Evolutionary conservation across 331 rosid species (phyloP).

Genomic region (Telfairia occidentalis): DNA sequence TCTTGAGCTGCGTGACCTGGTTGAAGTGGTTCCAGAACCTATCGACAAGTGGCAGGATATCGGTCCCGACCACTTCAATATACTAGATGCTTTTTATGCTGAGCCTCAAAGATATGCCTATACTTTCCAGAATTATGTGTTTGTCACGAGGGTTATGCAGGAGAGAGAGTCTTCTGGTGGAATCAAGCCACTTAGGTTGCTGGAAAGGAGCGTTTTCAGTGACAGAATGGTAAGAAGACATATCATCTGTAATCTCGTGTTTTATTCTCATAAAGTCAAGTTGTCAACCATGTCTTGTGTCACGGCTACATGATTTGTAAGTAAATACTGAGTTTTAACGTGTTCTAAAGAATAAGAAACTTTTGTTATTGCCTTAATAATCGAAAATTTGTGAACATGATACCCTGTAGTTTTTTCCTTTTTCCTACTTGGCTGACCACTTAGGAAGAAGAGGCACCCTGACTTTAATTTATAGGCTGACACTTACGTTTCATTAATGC

Average conservation of each 20-base stretch:
- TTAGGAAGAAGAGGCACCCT: not conserved
- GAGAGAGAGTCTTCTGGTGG: constrained; percentile 92
- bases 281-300: not conserved
- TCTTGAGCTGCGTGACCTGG: constrained; percentile 81
- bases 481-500: constrained; percentile 17
- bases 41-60: constrained; percentile 88
- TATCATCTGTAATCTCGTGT: not conserved
- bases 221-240: constrained; percentile 73
- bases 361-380: not conserved
- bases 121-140: constrained; percentile 96
- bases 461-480: not conserved
- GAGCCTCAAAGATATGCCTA: constrained; percentile 95
- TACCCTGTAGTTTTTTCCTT: constrained; percentile 9
- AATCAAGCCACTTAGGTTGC: constrained; percentile 89
- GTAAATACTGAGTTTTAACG: not conserved
- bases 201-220: constrained; percentile 99
- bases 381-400: not conserved
- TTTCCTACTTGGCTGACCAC: not conserved
- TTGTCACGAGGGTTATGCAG: constrained; percentile 95
- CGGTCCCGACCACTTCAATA: constrained; percentile 94
- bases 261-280: not conserved
- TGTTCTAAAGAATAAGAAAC: not conserved
- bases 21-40: constrained; percentile 96
- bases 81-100: constrained; percentile 85
- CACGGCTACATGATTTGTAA: not conserved